phyloP scores from a whole-genome alignment of 768 basidiomycete genomes.

The Russula dissimulans region DNA sequence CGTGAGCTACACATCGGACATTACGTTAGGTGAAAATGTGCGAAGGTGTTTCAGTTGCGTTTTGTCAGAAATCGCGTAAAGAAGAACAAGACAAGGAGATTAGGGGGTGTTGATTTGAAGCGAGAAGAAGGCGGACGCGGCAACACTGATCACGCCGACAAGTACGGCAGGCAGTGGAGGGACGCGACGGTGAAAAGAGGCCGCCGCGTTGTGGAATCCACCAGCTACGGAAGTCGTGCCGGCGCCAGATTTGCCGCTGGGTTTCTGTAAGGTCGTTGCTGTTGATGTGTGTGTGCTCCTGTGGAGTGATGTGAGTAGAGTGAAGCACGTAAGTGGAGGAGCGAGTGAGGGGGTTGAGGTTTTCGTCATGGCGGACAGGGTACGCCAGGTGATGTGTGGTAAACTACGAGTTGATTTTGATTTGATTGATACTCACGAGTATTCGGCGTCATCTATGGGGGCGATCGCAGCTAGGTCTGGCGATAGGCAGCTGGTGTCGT shows the following conservation, averaged over 20 bases:
- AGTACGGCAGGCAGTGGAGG: background rate
- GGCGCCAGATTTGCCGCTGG: background rate
- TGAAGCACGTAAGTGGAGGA: background rate
- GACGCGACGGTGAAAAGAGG: background rate
- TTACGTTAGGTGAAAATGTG: background rate
- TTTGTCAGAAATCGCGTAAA: background rate
- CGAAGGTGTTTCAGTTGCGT: background rate
- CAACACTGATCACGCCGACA: background rate
- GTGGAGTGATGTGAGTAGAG: too few relatives aligned
- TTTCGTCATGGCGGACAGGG: too few relatives aligned
- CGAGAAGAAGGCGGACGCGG: background rate
- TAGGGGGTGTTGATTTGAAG: background rate
- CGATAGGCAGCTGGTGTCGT: constrained; percentile 32
- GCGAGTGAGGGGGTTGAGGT: too few relatives aligned
- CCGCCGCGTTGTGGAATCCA: background rate
- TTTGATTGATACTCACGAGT: too few relatives aligned
- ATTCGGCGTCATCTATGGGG: too few relatives aligned
- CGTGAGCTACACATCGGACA: background rate
- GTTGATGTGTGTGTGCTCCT: too few relatives aligned
- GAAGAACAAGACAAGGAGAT: background rate
- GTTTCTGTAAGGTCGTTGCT: background rate
- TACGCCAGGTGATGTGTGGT: background rate
- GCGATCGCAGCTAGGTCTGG: background rate
- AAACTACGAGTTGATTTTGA: background rate
- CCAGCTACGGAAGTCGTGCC: background rate